Percentiles rank a stretch among this genome's conserved stretches.
Evolutionary conservation across 2,329 filamentous ascomycete genomes (phyloP).

Genomic region (Aspergillus thermomutatus): DNA sequence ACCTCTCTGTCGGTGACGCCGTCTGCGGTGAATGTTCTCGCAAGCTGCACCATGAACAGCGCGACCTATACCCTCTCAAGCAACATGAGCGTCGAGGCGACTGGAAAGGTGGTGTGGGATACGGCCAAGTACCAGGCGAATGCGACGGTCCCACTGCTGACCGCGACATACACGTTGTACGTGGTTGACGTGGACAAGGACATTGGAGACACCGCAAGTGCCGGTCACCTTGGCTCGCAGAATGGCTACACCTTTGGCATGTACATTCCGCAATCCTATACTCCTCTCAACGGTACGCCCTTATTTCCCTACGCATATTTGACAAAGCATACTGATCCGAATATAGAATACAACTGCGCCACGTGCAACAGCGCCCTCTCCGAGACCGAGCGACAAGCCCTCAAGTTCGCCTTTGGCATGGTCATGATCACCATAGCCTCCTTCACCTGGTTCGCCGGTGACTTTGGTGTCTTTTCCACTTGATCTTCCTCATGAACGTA

Average conservation of each 20-base stretch:
- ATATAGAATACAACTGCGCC: constrained; percentile 52
- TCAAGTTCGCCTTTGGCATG: constrained; percentile 56
- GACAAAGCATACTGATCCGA: constrained; percentile 14
- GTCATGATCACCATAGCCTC: constrained; percentile 55
- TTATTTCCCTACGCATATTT: background rate
- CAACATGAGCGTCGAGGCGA: constrained; percentile 55
- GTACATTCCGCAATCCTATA: constrained; percentile 55
- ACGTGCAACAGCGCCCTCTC: constrained; percentile 56
- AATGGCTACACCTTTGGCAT: constrained; percentile 59
- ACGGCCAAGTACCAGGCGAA: constrained; percentile 52
- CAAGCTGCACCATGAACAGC: constrained; percentile 57
- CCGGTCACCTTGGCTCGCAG: constrained; percentile 55
- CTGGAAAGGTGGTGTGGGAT: constrained; percentile 58
- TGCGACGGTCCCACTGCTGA: constrained; percentile 51
- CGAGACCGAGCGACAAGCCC: constrained; percentile 51
- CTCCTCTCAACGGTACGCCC: constrained; percentile 47
- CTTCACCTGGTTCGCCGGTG: constrained; percentile 52
- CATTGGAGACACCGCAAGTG: constrained; percentile 48
- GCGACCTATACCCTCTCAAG: constrained; percentile 59
- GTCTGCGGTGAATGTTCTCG: constrained; percentile 58
- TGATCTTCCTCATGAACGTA: constrained; percentile 10
- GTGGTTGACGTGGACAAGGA: constrained; percentile 58
- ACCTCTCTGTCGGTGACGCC: constrained; percentile 61
- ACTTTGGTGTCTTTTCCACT: constrained; percentile 35
- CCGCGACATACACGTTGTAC: constrained; percentile 61